phyloP scores from a whole-genome alignment of 148 eudicot genomes.

The Camellia japonica region DNA sequence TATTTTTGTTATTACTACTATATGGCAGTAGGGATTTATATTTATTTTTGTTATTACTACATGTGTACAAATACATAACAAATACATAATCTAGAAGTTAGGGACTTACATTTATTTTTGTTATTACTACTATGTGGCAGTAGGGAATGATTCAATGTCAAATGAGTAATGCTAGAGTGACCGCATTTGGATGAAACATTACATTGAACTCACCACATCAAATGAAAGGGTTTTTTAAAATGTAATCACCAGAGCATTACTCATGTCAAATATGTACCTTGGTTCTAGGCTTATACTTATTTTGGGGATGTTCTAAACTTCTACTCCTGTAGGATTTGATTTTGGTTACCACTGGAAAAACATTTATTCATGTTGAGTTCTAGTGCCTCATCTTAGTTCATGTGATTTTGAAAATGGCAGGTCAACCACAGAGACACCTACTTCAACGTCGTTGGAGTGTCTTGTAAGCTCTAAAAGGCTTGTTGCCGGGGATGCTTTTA shows the following conservation, averaged over 20 bases:
- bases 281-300: neutral
- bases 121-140: neutral
- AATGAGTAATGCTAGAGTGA: no score
- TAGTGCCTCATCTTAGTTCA: neutral
- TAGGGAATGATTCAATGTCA: neutral
- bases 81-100: neutral
- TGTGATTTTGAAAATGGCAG: constrained; percentile 35
- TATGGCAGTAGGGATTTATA: no score
- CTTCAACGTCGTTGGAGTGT: constrained; percentile 99
- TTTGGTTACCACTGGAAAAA: neutral
- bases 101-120: neutral
- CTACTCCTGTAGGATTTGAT: neutral
- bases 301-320: neutral
- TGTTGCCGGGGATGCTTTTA: constrained; percentile 97
- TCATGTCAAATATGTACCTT: neutral
- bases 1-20: no score
- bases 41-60: no score
- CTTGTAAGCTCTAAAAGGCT: constrained; percentile 98
- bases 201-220: no score
- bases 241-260: no score
- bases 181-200: no score
- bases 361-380: neutral
- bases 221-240: no score
- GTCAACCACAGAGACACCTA: constrained; percentile 96
- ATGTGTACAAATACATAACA: neutral